Evolutionary conservation across 768 basidiomycete species (phyloP).

Genomic region (Leucocoprinus leucothites): DNA sequence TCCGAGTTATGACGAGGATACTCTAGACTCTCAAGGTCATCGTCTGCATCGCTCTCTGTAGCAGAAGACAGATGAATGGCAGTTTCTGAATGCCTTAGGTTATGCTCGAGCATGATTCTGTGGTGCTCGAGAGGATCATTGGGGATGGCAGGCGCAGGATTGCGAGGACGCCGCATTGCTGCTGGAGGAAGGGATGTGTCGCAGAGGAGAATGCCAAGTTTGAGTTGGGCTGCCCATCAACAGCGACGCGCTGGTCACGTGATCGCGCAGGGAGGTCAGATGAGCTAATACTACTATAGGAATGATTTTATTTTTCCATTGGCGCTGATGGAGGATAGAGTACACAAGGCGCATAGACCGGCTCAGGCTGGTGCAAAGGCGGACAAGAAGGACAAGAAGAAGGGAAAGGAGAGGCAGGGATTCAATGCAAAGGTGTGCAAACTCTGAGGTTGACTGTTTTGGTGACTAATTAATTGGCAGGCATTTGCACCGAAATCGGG

Average conservation of each 20-base stretch:
- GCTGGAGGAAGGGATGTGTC: conserved; percentile 22
- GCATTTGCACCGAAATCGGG: conserved; percentile 94
- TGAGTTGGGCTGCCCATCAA: conserved; percentile 16
- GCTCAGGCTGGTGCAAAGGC: no score
- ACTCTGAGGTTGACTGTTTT: background rate
- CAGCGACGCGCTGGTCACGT: conserved; percentile 28
- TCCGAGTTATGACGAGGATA: conserved; percentile 68
- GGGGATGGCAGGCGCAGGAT: conserved; percentile 37
- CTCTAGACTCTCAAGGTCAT: conserved; percentile 55
- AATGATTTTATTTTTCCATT: conserved; percentile 4
- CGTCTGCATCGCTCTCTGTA: conserved; percentile 31
- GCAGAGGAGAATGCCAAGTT: conserved; percentile 19
- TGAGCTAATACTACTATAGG: conserved; percentile 6
- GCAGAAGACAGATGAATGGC: conserved; percentile 67
- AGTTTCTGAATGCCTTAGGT: conserved; percentile 69
- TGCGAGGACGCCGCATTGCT: conserved; percentile 31
- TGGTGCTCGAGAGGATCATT: conserved; percentile 76
- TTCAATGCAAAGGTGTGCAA: conserved; percentile 85
- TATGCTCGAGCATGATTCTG: conserved; percentile 76
- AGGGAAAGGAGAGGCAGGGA: conserved; percentile 67
- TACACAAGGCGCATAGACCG: conserved; percentile 81
- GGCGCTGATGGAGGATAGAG: conserved; percentile 72
- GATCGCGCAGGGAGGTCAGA: conserved; percentile 16
- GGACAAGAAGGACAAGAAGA: conserved; percentile 68
- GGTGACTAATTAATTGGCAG: conserved; percentile 31